Percentiles rank a stretch among this genome's conserved stretches.
phyloP scores from a whole-genome alignment of 1,284 basidiomycete species.

The Coniferiporia sulphurascens region DNA sequence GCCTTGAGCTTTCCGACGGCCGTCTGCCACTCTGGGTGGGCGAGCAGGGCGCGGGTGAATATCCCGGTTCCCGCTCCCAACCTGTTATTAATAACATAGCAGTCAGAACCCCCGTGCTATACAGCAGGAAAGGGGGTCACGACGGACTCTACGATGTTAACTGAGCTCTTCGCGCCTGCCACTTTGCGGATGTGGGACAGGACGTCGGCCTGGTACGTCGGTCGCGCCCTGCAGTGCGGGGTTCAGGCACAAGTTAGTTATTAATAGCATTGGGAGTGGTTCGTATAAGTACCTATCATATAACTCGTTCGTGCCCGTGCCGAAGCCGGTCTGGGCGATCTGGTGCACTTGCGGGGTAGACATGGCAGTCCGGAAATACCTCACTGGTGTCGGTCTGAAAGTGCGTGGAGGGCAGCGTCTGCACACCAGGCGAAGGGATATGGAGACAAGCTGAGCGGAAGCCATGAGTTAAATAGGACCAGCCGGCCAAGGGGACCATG shows the following conservation, averaged over 20 bases:
- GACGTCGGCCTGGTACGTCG: conserved; percentile 60
- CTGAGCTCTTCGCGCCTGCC: conserved; percentile 32
- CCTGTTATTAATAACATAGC: conserved; percentile 30
- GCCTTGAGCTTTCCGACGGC: conserved; percentile 51
- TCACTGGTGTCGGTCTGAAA: not conserved
- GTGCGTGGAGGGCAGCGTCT: not conserved
- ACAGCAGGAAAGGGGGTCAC: not conserved
- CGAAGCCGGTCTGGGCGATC: conserved; percentile 64
- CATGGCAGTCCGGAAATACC: not conserved
- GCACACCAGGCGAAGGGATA: not conserved
- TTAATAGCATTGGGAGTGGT: not conserved
- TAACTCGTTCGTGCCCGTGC: conserved; percentile 47
- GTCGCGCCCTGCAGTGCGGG: conserved; percentile 49
- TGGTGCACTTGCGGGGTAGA: conserved; percentile 35
- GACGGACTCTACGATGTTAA: conserved; percentile 70
- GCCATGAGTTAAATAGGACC: too few relatives aligned
- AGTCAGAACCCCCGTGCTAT: not conserved
- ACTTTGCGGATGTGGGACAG: conserved; percentile 51
- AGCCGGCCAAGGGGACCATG: too few relatives aligned
- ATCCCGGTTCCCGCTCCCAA: conserved; percentile 74
- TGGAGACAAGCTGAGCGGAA: not conserved
- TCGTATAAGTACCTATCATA: conserved; percentile 55
- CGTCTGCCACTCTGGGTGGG: conserved; percentile 50
- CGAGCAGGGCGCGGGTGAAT: conserved; percentile 71
- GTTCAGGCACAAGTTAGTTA: conserved; percentile 4